phyloP scores from a whole-genome alignment of 768 basidiomycete genomes.

The Termitomyces sp. region DNA sequence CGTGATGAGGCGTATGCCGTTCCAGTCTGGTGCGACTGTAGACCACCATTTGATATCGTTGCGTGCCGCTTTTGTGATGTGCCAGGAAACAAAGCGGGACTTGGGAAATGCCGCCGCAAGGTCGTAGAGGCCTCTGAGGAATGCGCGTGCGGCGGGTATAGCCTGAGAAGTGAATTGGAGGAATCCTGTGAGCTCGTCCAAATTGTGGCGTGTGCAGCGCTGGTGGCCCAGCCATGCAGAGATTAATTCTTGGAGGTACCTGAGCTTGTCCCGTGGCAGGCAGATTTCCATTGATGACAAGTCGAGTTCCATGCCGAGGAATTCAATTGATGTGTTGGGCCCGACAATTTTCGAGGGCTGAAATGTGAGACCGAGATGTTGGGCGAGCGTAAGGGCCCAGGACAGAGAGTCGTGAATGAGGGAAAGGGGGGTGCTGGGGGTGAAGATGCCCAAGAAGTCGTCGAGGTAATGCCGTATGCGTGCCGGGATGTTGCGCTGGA shows the following conservation, averaged over 20 bases:
- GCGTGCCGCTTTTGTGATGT: no score
- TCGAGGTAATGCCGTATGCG: no score
- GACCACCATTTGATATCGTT: background rate
- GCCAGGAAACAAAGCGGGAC: background rate
- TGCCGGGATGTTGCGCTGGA: no score
- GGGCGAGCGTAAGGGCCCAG: no score
- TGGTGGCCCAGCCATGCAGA: accelerated
- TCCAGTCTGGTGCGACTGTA: background rate
- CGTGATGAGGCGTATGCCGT: background rate
- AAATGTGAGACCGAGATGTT: no score
- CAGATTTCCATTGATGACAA: background rate
- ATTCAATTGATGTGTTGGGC: background rate
- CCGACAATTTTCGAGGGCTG: background rate
- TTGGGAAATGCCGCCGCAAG: background rate
- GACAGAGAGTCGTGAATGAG: no score
- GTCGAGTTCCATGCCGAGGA: background rate
- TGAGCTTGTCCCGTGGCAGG: no score
- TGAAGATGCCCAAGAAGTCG: no score
- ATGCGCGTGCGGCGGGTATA: background rate
- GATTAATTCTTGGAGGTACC: background rate
- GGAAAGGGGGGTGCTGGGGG: no score
- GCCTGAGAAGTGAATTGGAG: background rate
- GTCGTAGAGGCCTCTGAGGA: background rate
- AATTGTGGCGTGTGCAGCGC: background rate
- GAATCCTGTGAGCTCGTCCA: background rate